Conservation (phyloP, 2,329 filamentous ascomycete genomes). For the Periconia macrospinosa region DNA sequence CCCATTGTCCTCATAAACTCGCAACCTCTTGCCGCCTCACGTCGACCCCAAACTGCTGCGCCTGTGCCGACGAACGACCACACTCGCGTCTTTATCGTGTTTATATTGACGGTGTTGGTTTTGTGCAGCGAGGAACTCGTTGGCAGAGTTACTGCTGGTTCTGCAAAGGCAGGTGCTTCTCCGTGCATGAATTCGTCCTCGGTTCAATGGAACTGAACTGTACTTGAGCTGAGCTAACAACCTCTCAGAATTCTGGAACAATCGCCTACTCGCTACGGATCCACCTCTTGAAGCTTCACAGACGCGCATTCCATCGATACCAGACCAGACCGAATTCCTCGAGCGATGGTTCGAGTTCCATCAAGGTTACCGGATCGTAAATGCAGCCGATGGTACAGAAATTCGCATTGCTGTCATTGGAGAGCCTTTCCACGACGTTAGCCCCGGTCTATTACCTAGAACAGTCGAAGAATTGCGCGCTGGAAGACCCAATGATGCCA, state of each 20-base stretch:
- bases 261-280: slow-evolving; percentile 47
- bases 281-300: slow-evolving; percentile 45
- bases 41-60: slow-evolving; percentile 44
- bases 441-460: slow-evolving; percentile 50
- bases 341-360: slow-evolving; percentile 54
- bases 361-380: slow-evolving; percentile 48
- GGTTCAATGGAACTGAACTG: background rate
- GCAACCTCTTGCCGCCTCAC: slow-evolving; percentile 47
- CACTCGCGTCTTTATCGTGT: slow-evolving; percentile 49
- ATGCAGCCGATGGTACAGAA: slow-evolving; percentile 46
- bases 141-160: slow-evolving; percentile 58
- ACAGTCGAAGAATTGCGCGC: slow-evolving; percentile 49
- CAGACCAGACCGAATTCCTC: slow-evolving; percentile 52
- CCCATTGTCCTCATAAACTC: slow-evolving; percentile 46
- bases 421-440: slow-evolving; percentile 51
- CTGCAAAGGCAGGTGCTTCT: slow-evolving; percentile 44
- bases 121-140: slow-evolving; percentile 50
- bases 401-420: slow-evolving; percentile 49
- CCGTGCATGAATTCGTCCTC: background rate
- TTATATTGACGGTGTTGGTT: slow-evolving; percentile 56
- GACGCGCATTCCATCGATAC: slow-evolving; percentile 50
- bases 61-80: slow-evolving; percentile 43
- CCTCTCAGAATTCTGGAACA: slow-evolving; percentile 51
- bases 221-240: background rate
- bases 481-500: slow-evolving; percentile 30